Evolutionary conservation across 768 basidiomycete species (phyloP).

Genomic region (Lactarius quietus): DNA sequence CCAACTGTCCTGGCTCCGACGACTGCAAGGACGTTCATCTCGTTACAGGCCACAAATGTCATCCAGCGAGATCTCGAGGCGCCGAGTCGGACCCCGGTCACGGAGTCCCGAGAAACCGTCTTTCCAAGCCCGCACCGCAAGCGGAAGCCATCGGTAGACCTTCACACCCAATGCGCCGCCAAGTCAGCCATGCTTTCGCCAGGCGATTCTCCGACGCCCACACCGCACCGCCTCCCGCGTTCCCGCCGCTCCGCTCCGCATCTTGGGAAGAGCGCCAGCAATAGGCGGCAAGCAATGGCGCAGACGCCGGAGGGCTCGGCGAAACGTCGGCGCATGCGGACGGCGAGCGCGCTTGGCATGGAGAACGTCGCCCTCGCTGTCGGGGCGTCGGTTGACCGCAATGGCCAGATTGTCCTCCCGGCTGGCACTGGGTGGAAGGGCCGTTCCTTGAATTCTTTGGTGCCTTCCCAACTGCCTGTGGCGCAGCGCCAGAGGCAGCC

Average conservation of each 20-base stretch:
- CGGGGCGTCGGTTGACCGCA: not conserved
- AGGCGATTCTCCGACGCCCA: not conserved
- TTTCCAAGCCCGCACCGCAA: slow-evolving; percentile 1
- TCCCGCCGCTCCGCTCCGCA: slow-evolving; percentile 18
- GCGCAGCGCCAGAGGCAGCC: slow-evolving; percentile 2
- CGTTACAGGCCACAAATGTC: not conserved
- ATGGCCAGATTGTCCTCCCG: slow-evolving; percentile 23
- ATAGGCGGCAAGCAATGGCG: not conserved
- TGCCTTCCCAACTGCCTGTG: not conserved
- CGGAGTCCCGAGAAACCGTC: not conserved
- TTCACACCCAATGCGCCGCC: not conserved
- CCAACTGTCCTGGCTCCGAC: not conserved
- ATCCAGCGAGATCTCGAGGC: not conserved
- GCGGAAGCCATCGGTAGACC: slow-evolving; percentile 5
- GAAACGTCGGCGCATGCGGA: slow-evolving; percentile 22
- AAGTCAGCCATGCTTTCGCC: not conserved
- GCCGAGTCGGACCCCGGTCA: not conserved
- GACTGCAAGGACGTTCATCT: not conserved
- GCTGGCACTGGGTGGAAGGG: slow-evolving; percentile 25
- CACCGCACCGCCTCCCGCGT: slow-evolving; percentile 3
- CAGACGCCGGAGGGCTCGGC: slow-evolving; percentile 10
- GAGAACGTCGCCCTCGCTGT: not conserved
- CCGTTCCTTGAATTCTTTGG: slow-evolving; percentile 3
- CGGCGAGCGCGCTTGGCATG: slow-evolving; percentile 16
- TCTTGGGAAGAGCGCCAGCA: slow-evolving; percentile 5